phyloP scores from a whole-genome alignment of 176 grass and related monocot species.

The Phoenix roebelenii region DNA sequence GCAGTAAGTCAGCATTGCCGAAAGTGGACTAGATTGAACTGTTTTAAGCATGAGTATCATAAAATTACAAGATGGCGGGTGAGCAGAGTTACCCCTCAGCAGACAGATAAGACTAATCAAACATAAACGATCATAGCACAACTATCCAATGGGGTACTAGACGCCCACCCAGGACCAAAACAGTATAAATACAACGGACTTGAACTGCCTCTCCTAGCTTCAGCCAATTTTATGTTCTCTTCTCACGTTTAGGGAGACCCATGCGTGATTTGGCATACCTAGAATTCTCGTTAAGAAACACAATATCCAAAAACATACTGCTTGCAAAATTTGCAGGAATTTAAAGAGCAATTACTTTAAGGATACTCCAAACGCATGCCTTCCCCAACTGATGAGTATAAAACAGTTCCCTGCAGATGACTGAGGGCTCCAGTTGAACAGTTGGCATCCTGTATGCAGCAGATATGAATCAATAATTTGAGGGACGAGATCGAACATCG shows the following conservation, averaged over 20 bases:
- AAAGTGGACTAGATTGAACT: no score
- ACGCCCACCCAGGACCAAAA: no score
- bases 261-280: conserved; percentile 98
- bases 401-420: conserved; percentile 71
- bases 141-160: no score
- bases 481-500: no score
- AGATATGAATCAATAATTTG: neutral
- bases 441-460: conserved; percentile 42
- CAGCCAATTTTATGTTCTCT: conserved; percentile 21
- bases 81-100: no score
- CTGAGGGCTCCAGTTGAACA: conserved; percentile 72
- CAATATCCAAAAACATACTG: neutral
- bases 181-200: neutral
- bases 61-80: no score
- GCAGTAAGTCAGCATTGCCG: no score
- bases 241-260: conserved; percentile 64
- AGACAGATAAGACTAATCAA: no score
- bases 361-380: conserved; percentile 98
- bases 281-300: conserved; percentile 31
- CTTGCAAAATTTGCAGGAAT: conserved; percentile 1
- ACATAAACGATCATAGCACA: no score
- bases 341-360: conserved; percentile 7
- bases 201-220: neutral
- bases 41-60: no score
- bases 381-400: conserved; percentile 62